Evolutionary conservation across 352 stramenopile genomes (phyloP).

Genomic region (Pythium dissotocum): DNA sequence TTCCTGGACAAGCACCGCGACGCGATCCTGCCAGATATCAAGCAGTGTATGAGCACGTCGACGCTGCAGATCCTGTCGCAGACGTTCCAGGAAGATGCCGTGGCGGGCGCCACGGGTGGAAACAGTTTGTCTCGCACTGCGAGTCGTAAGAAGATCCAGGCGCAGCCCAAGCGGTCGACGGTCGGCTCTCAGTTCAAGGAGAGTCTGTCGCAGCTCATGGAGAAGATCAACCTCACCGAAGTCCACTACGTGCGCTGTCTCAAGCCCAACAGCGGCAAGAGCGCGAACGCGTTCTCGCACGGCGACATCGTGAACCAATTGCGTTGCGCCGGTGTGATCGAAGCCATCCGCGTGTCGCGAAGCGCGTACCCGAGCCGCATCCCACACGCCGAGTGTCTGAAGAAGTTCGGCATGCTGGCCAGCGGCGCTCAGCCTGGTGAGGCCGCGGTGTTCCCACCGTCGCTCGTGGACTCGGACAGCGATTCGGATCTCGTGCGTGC

Average conservation of each 20-base stretch:
- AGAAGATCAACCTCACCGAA: slow-evolving; percentile 92
- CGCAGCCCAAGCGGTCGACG: slow-evolving; percentile 41
- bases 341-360: slow-evolving; percentile 97
- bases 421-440: slow-evolving; percentile 43
- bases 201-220: slow-evolving; percentile 93
- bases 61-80: slow-evolving; percentile 53
- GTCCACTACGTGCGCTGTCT: slow-evolving; percentile 99
- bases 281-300: slow-evolving; percentile 79
- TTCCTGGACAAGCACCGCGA: slow-evolving; percentile 97
- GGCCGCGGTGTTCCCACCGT: slow-evolving; percentile 22
- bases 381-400: slow-evolving; percentile 75
- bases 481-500: slow-evolving; percentile 54
- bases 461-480: slow-evolving; percentile 37
- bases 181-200: slow-evolving; percentile 87
- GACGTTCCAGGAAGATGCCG: slow-evolving; percentile 40
- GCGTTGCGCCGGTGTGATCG: slow-evolving; percentile 97
- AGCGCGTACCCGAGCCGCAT: slow-evolving; percentile 97
- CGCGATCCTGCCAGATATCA: slow-evolving; percentile 92
- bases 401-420: slow-evolving; percentile 71
- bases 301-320: slow-evolving; percentile 92
- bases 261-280: slow-evolving; percentile 98
- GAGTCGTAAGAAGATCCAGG: slow-evolving; percentile 47
- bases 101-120: not conserved
- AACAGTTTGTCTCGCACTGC: slow-evolving; percentile 15
- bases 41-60: slow-evolving; percentile 73